These are phyloP conservation scores for Cytauxzoon felis DNA, from an alignment of 169 alveolate genomes.

Conservation along the genomic window DNA sequence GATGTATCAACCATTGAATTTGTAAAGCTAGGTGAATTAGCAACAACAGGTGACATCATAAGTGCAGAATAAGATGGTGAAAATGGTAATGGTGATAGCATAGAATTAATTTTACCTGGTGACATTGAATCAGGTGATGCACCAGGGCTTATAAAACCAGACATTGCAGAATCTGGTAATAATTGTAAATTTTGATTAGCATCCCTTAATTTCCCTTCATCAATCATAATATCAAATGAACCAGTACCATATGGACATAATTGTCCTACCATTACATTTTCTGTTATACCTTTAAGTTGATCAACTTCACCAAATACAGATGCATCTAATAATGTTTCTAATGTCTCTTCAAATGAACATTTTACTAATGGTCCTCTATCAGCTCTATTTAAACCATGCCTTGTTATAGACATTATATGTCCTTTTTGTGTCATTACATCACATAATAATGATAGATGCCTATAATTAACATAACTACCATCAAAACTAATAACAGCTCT, in stretches of 20 bases:
- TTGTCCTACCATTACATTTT: slow-evolving; percentile 93
- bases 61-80: slow-evolving; percentile 75
- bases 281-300: slow-evolving; percentile 88
- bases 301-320: slow-evolving; percentile 95
- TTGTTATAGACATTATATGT: slow-evolving; percentile 95
- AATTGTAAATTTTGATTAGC: slow-evolving; percentile 81
- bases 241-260: slow-evolving; percentile 91
- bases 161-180: slow-evolving; percentile 70
- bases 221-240: slow-evolving; percentile 86
- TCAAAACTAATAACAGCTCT: slow-evolving; percentile 87
- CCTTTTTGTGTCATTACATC: slow-evolving; percentile 99
- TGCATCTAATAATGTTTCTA: slow-evolving; percentile 98
- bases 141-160: slow-evolving; percentile 76
- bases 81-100: slow-evolving; percentile 72
- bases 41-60: slow-evolving; percentile 67
- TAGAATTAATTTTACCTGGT: slow-evolving; percentile 73
- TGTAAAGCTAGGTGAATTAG: slow-evolving; percentile 45
- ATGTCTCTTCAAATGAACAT: slow-evolving; percentile 98
- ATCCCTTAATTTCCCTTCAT: slow-evolving; percentile 83
- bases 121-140: slow-evolving; percentile 67
- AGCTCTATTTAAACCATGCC: slow-evolving; percentile 99
- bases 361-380: slow-evolving; percentile 97
- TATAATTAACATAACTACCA: slow-evolving; percentile 96
- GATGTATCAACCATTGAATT: slow-evolving; percentile 66
- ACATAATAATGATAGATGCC: slow-evolving; percentile 97